These are phyloP conservation scores for Beta lomatogona DNA, from an alignment of 179 eudicot genomes.

Conservation along the genomic window DNA sequence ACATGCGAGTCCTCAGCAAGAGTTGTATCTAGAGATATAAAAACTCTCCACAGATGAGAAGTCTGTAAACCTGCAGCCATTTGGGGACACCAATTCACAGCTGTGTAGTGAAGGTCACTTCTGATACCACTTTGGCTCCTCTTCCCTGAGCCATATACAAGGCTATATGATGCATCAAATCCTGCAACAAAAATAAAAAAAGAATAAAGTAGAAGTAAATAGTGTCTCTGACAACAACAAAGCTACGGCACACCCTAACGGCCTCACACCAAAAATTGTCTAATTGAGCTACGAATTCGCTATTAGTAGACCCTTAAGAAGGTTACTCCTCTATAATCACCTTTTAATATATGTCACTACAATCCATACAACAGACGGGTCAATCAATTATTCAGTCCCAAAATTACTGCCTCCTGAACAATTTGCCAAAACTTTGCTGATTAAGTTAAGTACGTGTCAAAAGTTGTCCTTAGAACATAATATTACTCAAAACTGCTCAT, in stretches of 20 bases:
- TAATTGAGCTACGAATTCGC: neutral
- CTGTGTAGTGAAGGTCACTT: constrained; percentile 49
- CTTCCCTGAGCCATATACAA: constrained; percentile 89
- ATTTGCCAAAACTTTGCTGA: too few relatives aligned
- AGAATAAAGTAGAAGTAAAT: constrained; percentile 6
- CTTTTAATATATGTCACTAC: neutral
- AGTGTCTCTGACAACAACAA: neutral
- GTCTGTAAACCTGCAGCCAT: constrained; percentile 11
- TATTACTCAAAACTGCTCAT: too few relatives aligned
- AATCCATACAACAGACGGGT: neutral
- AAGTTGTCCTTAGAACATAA: neutral
- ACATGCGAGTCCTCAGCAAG: neutral
- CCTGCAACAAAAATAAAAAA: constrained; percentile 45
- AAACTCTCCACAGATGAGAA: neutral
- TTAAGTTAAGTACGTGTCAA: too few relatives aligned
- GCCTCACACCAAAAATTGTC: neutral
- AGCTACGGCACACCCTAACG: neutral
- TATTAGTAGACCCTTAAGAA: neutral
- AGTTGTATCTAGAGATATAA: neutral
- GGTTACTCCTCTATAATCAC: neutral
- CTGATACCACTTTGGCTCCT: constrained; percentile 88
- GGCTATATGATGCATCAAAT: constrained; percentile 85
- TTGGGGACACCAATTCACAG: constrained; percentile 10
- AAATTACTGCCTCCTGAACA: neutral
- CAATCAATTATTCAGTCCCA: neutral